A percentile compares a stretch with the other conserved stretches of the same genome.
These are phyloP conservation scores for Emiliania huxleyi DNA, from an alignment of 78 protist genomes.

Conservation along the genomic window DNA sequence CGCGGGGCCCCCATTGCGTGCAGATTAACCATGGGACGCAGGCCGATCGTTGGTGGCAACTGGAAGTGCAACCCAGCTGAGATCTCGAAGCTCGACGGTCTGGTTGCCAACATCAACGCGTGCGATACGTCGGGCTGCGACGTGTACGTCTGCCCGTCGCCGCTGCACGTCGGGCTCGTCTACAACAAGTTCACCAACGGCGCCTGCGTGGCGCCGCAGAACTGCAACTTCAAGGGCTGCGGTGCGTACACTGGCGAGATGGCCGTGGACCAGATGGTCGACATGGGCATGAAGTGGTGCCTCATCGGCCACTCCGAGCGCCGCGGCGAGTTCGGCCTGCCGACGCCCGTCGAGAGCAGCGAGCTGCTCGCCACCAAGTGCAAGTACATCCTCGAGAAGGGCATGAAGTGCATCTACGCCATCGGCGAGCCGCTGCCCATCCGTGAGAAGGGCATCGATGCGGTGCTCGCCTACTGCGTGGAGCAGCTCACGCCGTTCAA, in stretches of 20 bases:
- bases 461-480: neutral
- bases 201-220: neutral
- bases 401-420: neutral
- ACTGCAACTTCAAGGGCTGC: neutral
- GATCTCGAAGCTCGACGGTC: neutral
- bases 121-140: neutral
- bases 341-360: neutral
- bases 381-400: neutral
- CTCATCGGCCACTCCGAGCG: slow-evolving; percentile 1
- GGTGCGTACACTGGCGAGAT: slow-evolving; percentile 1
- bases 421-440: neutral
- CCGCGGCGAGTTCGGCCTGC: slow-evolving; percentile 11
- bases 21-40: neutral
- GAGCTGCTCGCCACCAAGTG: neutral
- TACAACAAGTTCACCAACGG: neutral
- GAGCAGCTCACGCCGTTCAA: neutral
- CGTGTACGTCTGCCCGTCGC: neutral
- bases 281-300: slow-evolving; percentile 46
- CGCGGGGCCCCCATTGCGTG: no score
- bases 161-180: neutral
- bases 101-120: neutral
- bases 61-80: neutral
- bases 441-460: slow-evolving; percentile 39
- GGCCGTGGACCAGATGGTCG: neutral
- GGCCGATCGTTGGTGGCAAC: slow-evolving; percentile 4